Evolutionary conservation across 371 early-diverging fungal genomes (phyloP).

Genomic region (Mortierella sp.): DNA sequence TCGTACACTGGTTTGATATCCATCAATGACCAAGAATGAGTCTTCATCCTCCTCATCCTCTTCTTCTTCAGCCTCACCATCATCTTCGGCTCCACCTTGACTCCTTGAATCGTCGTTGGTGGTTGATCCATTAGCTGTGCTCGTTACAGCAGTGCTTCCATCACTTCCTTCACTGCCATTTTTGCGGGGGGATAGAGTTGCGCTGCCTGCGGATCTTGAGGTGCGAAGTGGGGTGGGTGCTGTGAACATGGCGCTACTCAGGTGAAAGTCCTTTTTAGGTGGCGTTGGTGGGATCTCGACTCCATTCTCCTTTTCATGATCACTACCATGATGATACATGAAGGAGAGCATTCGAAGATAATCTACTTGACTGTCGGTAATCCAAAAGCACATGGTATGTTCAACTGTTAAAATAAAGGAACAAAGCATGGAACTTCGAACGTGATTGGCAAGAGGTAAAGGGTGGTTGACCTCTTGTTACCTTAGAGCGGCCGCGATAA

Average conservation of each 20-base stretch:
- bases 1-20: constrained; percentile 45
- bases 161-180: constrained; percentile 36
- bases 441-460: neutral
- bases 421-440: too few relatives aligned
- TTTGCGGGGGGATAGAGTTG: constrained; percentile 25
- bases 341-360: constrained; percentile 35
- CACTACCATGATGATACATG: constrained; percentile 9
- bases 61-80: constrained; percentile 12
- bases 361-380: constrained; percentile 4
- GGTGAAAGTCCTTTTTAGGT: constrained; percentile 33
- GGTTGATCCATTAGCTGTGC: constrained; percentile 11
- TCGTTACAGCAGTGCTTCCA: constrained; percentile 27
- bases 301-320: constrained; percentile 3
- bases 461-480: constrained; percentile 30
- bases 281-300: constrained; percentile 22
- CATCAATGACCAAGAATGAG: constrained; percentile 41
- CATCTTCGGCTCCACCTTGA: neutral
- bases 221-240: constrained; percentile 8
- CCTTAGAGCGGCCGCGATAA: constrained; percentile 88
- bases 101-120: constrained; percentile 5
- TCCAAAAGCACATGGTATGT: too few relatives aligned
- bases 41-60: constrained; percentile 33
- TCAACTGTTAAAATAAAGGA: too few relatives aligned
- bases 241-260: neutral
- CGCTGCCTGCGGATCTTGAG: constrained; percentile 36